Evolutionary conservation across 345 rosid species (phyloP), one percentile per base, ranked within the genome.

Genomic region (Noccaea caerulescens): DNA sequence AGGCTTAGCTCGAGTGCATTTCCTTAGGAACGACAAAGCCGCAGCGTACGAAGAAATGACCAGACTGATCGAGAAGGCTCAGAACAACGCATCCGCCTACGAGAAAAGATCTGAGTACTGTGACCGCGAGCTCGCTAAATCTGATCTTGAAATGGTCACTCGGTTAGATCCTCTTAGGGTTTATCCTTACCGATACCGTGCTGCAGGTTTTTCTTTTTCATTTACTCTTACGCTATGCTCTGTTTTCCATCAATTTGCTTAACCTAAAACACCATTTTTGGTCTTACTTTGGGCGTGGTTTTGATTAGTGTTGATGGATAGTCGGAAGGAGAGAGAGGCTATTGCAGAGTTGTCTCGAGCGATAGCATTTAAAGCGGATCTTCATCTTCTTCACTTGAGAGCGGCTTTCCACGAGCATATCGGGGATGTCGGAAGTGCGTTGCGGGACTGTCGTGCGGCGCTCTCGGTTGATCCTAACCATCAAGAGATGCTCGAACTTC

Each of bases 61-160:
- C 20, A 84, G 85, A 78, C 84, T 94, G 46, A 88, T 91, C 14
- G 91, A 83, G 66, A 94, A 87, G 66, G 96, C 99, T 32, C 86
- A 75, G 66, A 94, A 84, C 80, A 94, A 88, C 52, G 96, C 99
- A 44, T 91, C 98, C n/a, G 99, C 99, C 0, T 94, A 82, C 23
- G 99, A 94, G 83, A 94, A 91, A 82, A 88, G 99, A 77, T 94
- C 99, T 0, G 99, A 94, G 82, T 94, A 91, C 63, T 88, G 95
- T 66, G 93, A 91, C 16, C 98, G 99, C 25, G 96, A 94, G 33
- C 89, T 80, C 2, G 85, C 96, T 11, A 94, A 87, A 72, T 84
- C 86, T 4, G 99, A 94, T 81, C 93, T 94, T 0, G 96, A 91
- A 81, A 89, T 83, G 89, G 99, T 94, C 76, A 89, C 99, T 2